Conservation (phyloP, 106 monocot genomes). For the Cymbidium sinense region DNA sequence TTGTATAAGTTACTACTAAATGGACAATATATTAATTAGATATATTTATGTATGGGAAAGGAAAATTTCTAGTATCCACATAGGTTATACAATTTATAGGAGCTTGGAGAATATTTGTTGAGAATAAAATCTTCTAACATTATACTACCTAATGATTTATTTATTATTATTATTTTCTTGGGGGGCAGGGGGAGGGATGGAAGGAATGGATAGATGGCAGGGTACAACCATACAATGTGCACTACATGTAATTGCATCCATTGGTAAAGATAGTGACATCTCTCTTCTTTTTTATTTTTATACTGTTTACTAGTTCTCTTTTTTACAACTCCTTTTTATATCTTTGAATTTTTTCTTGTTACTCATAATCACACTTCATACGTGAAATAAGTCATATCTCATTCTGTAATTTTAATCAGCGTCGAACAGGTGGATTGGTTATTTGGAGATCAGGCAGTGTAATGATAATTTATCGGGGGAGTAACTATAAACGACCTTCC, state of each 20-base stretch:
- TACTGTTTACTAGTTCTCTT: background rate
- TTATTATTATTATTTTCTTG: too few relatives aligned
- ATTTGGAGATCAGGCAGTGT: slow-evolving; percentile 99
- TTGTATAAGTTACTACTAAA: background rate
- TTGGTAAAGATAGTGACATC: background rate
- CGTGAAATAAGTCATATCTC: background rate
- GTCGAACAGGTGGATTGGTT: slow-evolving; percentile 84
- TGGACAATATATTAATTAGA: background rate
- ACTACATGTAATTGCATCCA: background rate
- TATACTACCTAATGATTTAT: background rate
- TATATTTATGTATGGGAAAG: background rate
- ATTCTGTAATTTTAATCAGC: slow-evolving; percentile 38
- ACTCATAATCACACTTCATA: background rate
- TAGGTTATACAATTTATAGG: background rate
- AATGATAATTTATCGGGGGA: slow-evolving; percentile 91
- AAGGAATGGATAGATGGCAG: background rate
- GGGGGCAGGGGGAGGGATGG: too few relatives aligned
- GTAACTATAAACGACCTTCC: slow-evolving; percentile 47
- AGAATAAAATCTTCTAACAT: background rate
- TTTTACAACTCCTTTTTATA: background rate
- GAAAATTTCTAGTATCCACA: background rate
- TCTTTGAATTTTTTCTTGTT: background rate
- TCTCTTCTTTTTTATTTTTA: background rate
- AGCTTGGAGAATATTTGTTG: background rate
- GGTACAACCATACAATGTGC: background rate